Base-by-base conservation (phyloP, 2,329 filamentous ascomycete genomes). In the Leptoxyphium fumago region DNA sequence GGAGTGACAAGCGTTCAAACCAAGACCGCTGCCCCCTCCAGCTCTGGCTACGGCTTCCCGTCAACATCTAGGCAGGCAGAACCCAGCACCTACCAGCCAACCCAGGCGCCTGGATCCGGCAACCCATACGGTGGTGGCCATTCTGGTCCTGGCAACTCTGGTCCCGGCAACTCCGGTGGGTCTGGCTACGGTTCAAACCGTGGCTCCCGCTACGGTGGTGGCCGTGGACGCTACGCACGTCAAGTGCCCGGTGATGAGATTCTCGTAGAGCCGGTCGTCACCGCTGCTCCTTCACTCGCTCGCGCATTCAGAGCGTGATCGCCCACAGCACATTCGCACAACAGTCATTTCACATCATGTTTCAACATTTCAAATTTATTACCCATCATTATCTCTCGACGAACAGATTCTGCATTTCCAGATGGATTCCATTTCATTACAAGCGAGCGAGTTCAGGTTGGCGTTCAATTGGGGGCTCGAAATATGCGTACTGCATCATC, bases 31-130 rank as follows among this genome's bases (percentile, higher is more conserved):
- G 43, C 48, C 11, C 34, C 51, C 10, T 43, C 36, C 39, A 52
- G 48, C 43, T 47, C 47, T 17, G 52, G 53, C 29, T 46, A 46
- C 29, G 52, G 53, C 18, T 54, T 54, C 42, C 32, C 32, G 9
- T 36, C 32, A 15, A 5, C 32, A 5, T 36, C 32, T 3, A 15
- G 5, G 13, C 32, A 36, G 32, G 32, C 32, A 13, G 13, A 36
- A 9, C 32, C 32, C 13, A 36, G 32, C 32, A 15, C 15, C 32
- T 36, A 36, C 32, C 11, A 13, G 9, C 32, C 32, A 4, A 36
- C 32, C 5, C 32, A 13, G 15, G 15, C 32, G 13, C 11, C 32
- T 9, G 15, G 32, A 13, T 13, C 11, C 13, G 11, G 13, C 4
- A 36, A 36, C 32, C 32, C 32, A 5, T 36, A 36, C 32, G 11